These are phyloP conservation scores for Catunica adiposa DNA, from an alignment of 2,329 filamentous ascomycete species.

Conservation along the genomic window DNA sequence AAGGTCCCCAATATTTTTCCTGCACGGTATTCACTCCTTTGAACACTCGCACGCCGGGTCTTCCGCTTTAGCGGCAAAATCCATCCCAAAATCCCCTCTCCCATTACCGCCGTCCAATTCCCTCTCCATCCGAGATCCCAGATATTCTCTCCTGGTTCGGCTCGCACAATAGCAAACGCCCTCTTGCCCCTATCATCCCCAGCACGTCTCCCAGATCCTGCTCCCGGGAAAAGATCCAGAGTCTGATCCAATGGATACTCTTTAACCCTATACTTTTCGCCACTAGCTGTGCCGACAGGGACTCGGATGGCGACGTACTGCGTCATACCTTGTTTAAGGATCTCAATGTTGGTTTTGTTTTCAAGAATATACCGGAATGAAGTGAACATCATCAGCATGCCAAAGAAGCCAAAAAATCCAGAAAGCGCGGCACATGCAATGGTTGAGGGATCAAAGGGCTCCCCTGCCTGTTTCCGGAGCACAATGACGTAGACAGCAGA, in stretches of 20 bases:
- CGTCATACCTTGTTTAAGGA: conserved; percentile 44
- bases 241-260: conserved; percentile 36
- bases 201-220: conserved; percentile 28
- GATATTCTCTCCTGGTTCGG: conserved; percentile 60
- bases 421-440: conserved; percentile 50
- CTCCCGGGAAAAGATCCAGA: conserved; percentile 8
- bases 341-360: conserved; percentile 77
- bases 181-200: conserved; percentile 40
- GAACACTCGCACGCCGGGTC: conserved; percentile 48
- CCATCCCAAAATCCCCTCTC: conserved; percentile 56
- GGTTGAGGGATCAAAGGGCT: conserved; percentile 39
- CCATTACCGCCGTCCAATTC: conserved; percentile 74
- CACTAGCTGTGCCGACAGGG: conserved; percentile 27
- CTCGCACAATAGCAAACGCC: conserved; percentile 65
- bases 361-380: conserved; percentile 51
- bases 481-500: conserved; percentile 47
- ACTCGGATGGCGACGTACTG: conserved; percentile 63
- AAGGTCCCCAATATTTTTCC: conserved; percentile 38
- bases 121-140: conserved; percentile 57
- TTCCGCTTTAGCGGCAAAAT: conserved; percentile 48
- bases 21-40: conserved; percentile 50
- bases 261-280: conserved; percentile 30
- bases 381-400: conserved; percentile 57
- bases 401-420: conserved; percentile 65
- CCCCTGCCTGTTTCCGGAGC: conserved; percentile 30